These are phyloP conservation scores for Amylocystis lapponica DNA, from an alignment of 768 basidiomycete genomes.

Conservation along the genomic window DNA sequence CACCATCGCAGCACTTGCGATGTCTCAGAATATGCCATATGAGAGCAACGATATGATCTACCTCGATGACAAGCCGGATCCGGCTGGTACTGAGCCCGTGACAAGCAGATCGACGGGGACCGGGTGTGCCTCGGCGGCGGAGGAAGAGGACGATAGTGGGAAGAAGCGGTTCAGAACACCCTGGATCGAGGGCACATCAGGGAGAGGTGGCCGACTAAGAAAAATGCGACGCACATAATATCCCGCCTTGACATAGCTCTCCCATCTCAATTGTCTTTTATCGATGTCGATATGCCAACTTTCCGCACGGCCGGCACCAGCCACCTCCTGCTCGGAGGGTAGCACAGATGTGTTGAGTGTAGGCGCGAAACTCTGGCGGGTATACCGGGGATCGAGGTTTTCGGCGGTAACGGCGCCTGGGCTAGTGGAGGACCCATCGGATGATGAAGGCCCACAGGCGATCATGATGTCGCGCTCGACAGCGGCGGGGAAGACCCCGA, in stretches of 20 bases:
- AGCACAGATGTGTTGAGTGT: constrained; percentile 23
- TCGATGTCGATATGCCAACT: constrained; percentile 74
- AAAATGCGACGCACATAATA: constrained; percentile 56
- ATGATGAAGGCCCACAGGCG: constrained; percentile 48
- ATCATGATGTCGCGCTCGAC: constrained; percentile 81
- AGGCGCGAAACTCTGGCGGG: constrained; percentile 54
- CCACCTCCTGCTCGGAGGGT: constrained; percentile 25
- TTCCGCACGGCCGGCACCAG: constrained; percentile 34
- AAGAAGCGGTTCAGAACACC: constrained; percentile 67
- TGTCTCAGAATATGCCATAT: not conserved
- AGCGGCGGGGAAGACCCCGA: constrained; percentile 82
- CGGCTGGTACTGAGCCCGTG: constrained; percentile 79
- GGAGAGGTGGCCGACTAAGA: constrained; percentile 1
- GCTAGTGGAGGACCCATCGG: constrained; percentile 12
- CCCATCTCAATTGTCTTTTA: constrained; percentile 68
- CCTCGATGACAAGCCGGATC: constrained; percentile 74
- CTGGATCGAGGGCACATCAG: constrained; percentile 27
- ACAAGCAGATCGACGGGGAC: constrained; percentile 69
- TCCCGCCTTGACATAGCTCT: constrained; percentile 84
- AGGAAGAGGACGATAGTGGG: constrained; percentile 14
- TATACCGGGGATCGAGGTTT: constrained; percentile 58
- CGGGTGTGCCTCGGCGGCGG: constrained; percentile 28
- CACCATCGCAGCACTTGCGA: constrained; percentile 81
- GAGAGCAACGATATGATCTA: not conserved
- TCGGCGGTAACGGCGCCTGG: constrained; percentile 57